Conservation (phyloP, 768 basidiomycete species). For the Leccinum obscurum region DNA sequence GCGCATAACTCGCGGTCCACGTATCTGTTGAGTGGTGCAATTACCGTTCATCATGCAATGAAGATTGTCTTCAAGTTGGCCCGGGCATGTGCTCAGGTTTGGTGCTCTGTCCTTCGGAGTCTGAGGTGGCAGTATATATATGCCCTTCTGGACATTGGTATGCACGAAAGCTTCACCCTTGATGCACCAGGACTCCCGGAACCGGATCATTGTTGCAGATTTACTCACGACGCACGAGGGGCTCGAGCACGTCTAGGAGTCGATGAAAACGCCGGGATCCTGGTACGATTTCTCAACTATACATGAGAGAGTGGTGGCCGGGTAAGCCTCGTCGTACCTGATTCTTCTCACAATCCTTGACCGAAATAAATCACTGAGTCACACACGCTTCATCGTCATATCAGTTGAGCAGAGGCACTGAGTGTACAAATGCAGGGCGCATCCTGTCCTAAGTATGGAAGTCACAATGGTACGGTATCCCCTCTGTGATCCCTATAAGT, state of each 20-base stretch:
- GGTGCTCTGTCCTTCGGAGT: not conserved
- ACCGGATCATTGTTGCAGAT: not conserved
- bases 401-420: too few relatives aligned
- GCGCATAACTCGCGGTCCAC: not conserved
- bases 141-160: not conserved
- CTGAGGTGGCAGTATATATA: not conserved
- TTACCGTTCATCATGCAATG: not conserved
- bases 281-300: not conserved
- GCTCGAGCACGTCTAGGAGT: not conserved
- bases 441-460: not conserved
- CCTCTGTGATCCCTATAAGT: not conserved
- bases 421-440: not conserved
- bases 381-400: not conserved
- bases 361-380: not conserved
- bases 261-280: not conserved
- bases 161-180: not conserved
- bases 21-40: not conserved
- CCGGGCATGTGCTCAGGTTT: not conserved
- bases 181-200: not conserved
- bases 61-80: not conserved
- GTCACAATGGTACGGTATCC: not conserved
- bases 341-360: not conserved
- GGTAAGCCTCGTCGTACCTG: not conserved
- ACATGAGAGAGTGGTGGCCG: not conserved
- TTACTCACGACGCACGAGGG: not conserved